Evolutionary conservation across 805 yeast species (phyloP), one percentile per base, ranked within the genome.

Genomic region (Myxozyma vanderwaltii): DNA sequence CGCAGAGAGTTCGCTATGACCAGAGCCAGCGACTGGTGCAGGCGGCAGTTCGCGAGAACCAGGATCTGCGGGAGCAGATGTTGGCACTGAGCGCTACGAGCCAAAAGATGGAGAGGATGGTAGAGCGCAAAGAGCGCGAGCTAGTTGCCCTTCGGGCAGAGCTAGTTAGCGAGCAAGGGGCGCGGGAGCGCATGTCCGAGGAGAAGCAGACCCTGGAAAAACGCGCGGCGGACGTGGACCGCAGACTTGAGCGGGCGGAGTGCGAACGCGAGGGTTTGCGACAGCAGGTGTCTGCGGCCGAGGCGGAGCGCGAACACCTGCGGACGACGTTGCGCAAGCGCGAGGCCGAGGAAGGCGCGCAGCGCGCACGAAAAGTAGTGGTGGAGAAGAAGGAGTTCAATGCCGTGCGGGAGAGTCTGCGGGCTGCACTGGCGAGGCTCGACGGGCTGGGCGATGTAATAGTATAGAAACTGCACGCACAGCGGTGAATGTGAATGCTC

Each of bases 41-140:
- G 44, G 48, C 54, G 17, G 61, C 63, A 1, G 52, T 77, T 1
- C 72, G 72, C 2, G 86, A 81, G 59, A 83, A 82, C 63, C 71
- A 71, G 27, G 72, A 68, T n/a, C 68, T 82, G 17, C 71, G 77
- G 38, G 68, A 67, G 7, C 76, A 79, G 56, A 52, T 83, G n/a
- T 70, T 72, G 8, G 59, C 70, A 5, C 68, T 77, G 19, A 77
- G 76, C 51, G 70, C 70, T 19, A 74, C 79, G 1, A 70, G 76
- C 6, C 60, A 70, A 1, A 76, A 74, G 46, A 70, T 74, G 45
- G 75, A 69, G 33, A 69, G 70, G 3, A 73, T 74, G 6, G 64
- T 79, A 19, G 66, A 70, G 19, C 65, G 70, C 51, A 71, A 72
- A 62, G 73, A 71, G 40, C 39, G 49, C 61, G 49, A 51, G 41